These are phyloP conservation scores for Phytophthora uliginosa DNA, from an alignment of 352 stramenopile species.

Conservation along the genomic window DNA sequence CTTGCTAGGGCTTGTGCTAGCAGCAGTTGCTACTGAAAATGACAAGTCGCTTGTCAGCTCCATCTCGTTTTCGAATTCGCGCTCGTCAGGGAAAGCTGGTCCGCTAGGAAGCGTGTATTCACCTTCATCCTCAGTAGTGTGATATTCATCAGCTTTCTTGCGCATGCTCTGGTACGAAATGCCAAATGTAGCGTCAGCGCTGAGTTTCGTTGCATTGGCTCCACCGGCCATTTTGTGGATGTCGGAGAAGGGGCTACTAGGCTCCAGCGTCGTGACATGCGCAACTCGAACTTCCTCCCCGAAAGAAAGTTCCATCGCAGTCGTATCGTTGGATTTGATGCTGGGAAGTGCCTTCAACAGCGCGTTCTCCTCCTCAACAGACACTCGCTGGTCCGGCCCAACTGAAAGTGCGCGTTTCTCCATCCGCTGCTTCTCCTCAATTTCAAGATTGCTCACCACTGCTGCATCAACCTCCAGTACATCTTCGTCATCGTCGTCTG, in stretches of 20 bases:
- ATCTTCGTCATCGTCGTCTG: slow-evolving; percentile 58
- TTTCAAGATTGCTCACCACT: slow-evolving; percentile 38
- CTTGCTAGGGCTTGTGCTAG: not conserved
- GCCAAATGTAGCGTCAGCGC: slow-evolving; percentile 47
- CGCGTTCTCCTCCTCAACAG: slow-evolving; percentile 15
- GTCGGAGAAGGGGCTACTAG: slow-evolving; percentile 26
- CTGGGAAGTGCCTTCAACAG: slow-evolving; percentile 28
- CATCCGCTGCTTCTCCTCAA: slow-evolving; percentile 28
- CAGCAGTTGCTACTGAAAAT: slow-evolving; percentile 43
- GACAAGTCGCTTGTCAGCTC: slow-evolving; percentile 39
- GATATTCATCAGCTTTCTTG: slow-evolving; percentile 31
- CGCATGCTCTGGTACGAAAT: slow-evolving; percentile 67
- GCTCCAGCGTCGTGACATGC: slow-evolving; percentile 35
- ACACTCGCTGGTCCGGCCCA: not conserved
- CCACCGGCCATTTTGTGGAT: slow-evolving; percentile 32
- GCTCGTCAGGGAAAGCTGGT: slow-evolving; percentile 59
- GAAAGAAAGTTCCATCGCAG: slow-evolving; percentile 31
- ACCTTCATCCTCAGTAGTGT: slow-evolving; percentile 12
- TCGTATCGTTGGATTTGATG: slow-evolving; percentile 13
- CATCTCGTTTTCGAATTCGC: slow-evolving; percentile 57
- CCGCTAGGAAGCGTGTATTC: slow-evolving; percentile 46
- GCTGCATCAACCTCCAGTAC: slow-evolving; percentile 54
- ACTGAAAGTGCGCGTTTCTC: slow-evolving; percentile 5
- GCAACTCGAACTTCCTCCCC: slow-evolving; percentile 46
- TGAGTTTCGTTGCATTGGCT: slow-evolving; percentile 8